Base-by-base conservation (phyloP, 345 rosid species). In the Nasturtium officinale region DNA sequence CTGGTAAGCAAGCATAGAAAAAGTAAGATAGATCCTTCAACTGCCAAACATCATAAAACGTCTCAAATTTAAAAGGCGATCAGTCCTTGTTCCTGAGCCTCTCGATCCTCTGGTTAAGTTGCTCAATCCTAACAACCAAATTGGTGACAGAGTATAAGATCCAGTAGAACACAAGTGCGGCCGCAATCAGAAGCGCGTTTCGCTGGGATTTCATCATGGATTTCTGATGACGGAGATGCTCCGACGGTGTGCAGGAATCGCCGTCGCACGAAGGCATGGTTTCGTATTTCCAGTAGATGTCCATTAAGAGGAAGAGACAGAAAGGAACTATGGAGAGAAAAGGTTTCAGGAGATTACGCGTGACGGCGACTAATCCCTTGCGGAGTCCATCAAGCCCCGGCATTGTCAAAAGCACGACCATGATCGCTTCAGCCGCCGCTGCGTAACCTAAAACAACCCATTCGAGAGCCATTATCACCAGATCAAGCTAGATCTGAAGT, bases 211-310 rank as follows among this genome's bases (percentile, higher is more conserved):
- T 92, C 89, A 92, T 87, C 80, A 90, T 82, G 6, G 94, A 89
- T 74, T 90, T 92, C 89, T 90, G 92, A 80, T 92, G 98, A 54
- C 98, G 96, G 69, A 90, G 86, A 66, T 84, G 85, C 80, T 92
- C 95, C 16, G 87, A 65, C 3, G 96, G 98, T 1, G 89, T 81
- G 74, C 98, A 92, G 1, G 96, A 80, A 13, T 83, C 88, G 15
- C 80, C 88, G 15, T 88, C 92, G 71, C 96, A 92, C 29, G 67
- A 77, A 17, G 96, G 96, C 29, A 84, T 82, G 2, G 89, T 92
- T 82, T 92, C 98, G 86, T 89, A 89, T 75, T 92, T 90, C 98
- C 98, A 92, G 82, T 88, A 92, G 58, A 90, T 92, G 61, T 92
- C 98, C 96, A 90, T 87, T 0, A 92, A 73, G 0, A 92, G 87